A percentile compares a stretch with the other conserved stretches of the same genome.
phyloP scores from a whole-genome alignment of 2,329 filamentous ascomycete genomes.

The Plectosphaerella plurivora region DNA sequence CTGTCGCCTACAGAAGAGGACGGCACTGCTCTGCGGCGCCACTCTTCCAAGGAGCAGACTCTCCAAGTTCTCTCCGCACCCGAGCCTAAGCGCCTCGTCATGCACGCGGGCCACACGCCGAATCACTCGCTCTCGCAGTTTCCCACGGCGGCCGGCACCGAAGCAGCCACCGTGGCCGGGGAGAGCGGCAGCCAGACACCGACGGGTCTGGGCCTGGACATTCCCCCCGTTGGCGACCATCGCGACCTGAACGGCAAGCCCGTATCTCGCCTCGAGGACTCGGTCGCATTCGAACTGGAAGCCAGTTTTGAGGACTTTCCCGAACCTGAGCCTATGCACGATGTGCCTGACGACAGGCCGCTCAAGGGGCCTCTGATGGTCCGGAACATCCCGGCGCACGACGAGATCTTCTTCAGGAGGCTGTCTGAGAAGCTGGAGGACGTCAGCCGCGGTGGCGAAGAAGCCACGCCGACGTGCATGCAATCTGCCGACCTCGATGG shows the following conservation, averaged over 20 bases:
- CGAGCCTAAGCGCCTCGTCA: constrained; percentile 48
- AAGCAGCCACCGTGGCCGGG: constrained; percentile 29
- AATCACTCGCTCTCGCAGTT: constrained; percentile 53
- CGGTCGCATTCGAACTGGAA: constrained; percentile 1
- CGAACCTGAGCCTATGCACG: constrained; percentile 23
- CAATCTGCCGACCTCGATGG: constrained; percentile 23
- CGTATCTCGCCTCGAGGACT: constrained; percentile 1
- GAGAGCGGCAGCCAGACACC: constrained; percentile 34
- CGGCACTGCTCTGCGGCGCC: constrained; percentile 20
- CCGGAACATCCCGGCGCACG: constrained; percentile 50
- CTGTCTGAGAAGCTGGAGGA: constrained; percentile 48
- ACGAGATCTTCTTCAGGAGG: constrained; percentile 48
- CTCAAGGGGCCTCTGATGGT: constrained; percentile 51
- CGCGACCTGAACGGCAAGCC: constrained; percentile 1
- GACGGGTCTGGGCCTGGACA: constrained; percentile 2
- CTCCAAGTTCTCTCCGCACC: constrained; percentile 41
- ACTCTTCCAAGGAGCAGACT: constrained; percentile 35
- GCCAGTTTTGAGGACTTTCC: constrained; percentile 8
- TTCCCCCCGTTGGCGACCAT: neutral
- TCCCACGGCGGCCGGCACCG: constrained; percentile 37
- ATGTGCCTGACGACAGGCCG: constrained; percentile 37
- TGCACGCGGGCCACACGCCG: constrained; percentile 61
- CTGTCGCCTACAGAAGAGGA: constrained; percentile 20
- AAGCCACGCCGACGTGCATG: constrained; percentile 41
- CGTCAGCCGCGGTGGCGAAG: constrained; percentile 36